phyloP scores from a whole-genome alignment of 768 basidiomycete genomes.

The Scleroderma bovista region DNA sequence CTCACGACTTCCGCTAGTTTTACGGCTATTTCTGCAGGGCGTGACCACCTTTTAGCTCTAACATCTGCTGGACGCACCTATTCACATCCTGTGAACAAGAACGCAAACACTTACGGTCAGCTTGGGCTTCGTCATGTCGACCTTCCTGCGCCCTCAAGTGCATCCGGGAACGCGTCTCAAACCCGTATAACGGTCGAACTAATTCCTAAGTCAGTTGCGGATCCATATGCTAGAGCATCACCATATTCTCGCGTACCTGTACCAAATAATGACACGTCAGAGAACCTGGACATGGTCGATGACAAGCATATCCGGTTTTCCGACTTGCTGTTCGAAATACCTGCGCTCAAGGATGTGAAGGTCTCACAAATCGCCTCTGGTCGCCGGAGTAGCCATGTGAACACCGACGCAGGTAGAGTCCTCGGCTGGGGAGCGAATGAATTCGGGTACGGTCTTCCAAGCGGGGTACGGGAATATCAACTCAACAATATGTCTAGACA shows the following conservation, averaged over 20 bases:
- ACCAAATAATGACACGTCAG: constrained; percentile 19
- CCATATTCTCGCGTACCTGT: constrained; percentile 29
- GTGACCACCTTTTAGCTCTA: constrained; percentile 65
- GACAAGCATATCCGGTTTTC: constrained; percentile 56
- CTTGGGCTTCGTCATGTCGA: constrained; percentile 70
- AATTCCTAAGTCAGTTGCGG: constrained; percentile 47
- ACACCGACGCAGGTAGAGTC: constrained; percentile 64
- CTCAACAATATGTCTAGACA: constrained; percentile 46
- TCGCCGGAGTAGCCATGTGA: constrained; percentile 63
- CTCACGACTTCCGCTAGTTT: constrained; percentile 43
- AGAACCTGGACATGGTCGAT: constrained; percentile 23
- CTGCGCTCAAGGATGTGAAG: constrained; percentile 57
- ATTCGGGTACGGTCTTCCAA: constrained; percentile 50
- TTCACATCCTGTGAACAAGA: constrained; percentile 65
- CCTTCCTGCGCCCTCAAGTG: constrained; percentile 31
- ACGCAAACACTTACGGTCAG: constrained; percentile 79
- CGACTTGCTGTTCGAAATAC: constrained; percentile 70
- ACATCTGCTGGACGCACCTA: constrained; percentile 73
- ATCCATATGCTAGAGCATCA: constrained; percentile 45
- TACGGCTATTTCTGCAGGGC: constrained; percentile 65
- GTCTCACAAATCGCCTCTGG: constrained; percentile 72
- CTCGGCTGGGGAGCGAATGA: constrained; percentile 90
- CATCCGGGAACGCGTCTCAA: constrained; percentile 9
- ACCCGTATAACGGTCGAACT: constrained; percentile 47
- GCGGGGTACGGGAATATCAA: neutral